These are phyloP conservation scores for Taxillus chinensis DNA, from an alignment of 164 flowering plant species.

Conservation along the genomic window DNA sequence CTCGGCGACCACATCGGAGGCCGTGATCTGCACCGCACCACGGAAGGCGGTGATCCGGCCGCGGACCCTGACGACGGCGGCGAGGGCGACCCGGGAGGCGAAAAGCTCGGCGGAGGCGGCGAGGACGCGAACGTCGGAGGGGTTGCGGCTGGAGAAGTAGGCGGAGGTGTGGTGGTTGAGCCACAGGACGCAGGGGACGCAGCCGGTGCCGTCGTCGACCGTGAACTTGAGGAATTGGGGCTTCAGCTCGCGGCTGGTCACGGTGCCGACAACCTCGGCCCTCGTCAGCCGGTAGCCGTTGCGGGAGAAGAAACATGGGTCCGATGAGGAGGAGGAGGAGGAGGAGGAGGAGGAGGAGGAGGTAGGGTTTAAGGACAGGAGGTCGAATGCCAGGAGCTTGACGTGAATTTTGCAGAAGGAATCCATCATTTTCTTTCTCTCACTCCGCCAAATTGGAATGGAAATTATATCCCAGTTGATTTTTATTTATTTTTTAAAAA, in stretches of 20 bases:
- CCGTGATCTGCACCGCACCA: conserved; percentile 58
- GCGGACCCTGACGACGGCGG: conserved; percentile 56
- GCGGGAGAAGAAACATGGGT: conserved; percentile 20
- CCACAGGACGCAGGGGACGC: conserved; percentile 69
- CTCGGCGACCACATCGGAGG: conserved; percentile 49
- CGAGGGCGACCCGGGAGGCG: conserved; percentile 32
- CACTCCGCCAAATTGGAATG: too few relatives aligned
- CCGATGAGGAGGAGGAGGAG: conserved; percentile 11
- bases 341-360: conserved; percentile 16
- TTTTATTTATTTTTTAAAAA: too few relatives aligned
- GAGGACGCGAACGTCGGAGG: conserved; percentile 38
- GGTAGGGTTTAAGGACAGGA: conserved; percentile 35
- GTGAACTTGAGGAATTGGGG: conserved; percentile 54
- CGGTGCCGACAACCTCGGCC: conserved; percentile 54
- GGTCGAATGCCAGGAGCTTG: conserved; percentile 67
- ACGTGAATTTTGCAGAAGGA: conserved; percentile 32
- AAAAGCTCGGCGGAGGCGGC: conserved; percentile 29
- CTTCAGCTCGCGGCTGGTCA: conserved; percentile 46
- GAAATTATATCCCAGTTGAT: too few relatives aligned
- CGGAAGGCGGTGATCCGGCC: conserved; percentile 49
- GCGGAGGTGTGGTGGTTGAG: conserved; percentile 58
- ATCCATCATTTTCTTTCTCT: neutral
- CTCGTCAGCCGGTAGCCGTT: conserved; percentile 28
- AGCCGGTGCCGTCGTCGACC: conserved; percentile 81
- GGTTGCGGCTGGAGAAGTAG: conserved; percentile 37